Conservation (phyloP, 495 filamentous ascomycete species). For the Xylaria nigripes region DNA sequence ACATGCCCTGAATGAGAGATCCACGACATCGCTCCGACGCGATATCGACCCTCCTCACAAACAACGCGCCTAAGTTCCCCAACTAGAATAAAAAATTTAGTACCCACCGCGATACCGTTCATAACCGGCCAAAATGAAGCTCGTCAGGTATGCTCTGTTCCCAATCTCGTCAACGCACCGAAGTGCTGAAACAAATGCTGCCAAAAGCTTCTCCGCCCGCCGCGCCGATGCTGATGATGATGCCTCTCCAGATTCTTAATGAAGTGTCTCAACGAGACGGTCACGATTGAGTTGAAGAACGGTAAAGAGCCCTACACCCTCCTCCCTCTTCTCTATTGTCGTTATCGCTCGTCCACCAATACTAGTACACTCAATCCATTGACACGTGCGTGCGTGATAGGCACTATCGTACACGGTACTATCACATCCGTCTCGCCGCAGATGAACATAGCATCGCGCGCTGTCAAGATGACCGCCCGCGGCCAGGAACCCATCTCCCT, state of each 20-base stretch:
- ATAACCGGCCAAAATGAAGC: constrained; percentile 69
- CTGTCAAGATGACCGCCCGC: constrained; percentile 88
- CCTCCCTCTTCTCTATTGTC: neutral
- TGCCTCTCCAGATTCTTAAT: constrained; percentile 72
- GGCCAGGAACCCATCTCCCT: constrained; percentile 77
- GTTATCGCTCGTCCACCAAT: neutral
- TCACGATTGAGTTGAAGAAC: constrained; percentile 96
- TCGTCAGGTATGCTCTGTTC: constrained; percentile 71
- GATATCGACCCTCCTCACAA: neutral
- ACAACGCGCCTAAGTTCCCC: neutral
- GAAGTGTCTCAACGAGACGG: constrained; percentile 97
- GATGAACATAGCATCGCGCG: constrained; percentile 92
- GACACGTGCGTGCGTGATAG: constrained; percentile 35
- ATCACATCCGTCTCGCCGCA: constrained; percentile 90
- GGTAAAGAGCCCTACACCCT: constrained; percentile 41
- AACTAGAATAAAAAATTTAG: neutral
- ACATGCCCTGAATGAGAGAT: neutral
- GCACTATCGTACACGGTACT: constrained; percentile 90
- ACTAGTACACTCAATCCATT: neutral
- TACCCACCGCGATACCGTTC: neutral
- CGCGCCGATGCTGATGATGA: constrained; percentile 32
- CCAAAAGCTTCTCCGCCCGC: constrained; percentile 22
- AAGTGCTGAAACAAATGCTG: constrained; percentile 27
- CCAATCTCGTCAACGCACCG: constrained; percentile 14
- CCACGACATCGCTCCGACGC: neutral